These are phyloP conservation scores for Solanum chmielewskii DNA, from an alignment of 257 asterid genomes.

Conservation along the genomic window DNA sequence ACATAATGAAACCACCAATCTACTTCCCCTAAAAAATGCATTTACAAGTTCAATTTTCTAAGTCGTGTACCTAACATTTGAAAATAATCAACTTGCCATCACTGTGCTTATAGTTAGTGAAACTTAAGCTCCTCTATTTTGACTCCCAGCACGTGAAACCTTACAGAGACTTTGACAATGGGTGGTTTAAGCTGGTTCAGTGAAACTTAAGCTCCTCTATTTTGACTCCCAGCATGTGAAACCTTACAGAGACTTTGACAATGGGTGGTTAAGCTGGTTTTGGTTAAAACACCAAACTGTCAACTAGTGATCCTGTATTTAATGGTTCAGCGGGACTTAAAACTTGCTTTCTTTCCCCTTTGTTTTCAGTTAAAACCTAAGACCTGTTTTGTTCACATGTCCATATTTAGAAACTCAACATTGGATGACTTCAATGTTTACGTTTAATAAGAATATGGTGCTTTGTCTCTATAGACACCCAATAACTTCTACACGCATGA, in stretches of 20 bases:
- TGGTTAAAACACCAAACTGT: background rate
- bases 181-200: background rate
- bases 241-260: background rate
- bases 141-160: background rate
- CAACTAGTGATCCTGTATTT: background rate
- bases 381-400: background rate
- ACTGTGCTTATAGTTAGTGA: background rate
- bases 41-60: background rate
- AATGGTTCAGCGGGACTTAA: background rate
- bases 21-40: background rate
- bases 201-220: background rate
- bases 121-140: background rate
- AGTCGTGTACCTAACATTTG: background rate
- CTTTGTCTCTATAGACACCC: background rate
- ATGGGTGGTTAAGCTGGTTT: background rate
- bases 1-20: background rate
- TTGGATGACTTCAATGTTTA: background rate
- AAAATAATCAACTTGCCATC: background rate
- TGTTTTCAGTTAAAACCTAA: background rate
- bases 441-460: background rate
- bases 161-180: background rate
- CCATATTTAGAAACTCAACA: background rate
- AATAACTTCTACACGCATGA: background rate
- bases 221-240: background rate
- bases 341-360: background rate